Evolutionary conservation across 208 protist species (phyloP).

Genomic region (Leishmania martiniquensis): DNA sequence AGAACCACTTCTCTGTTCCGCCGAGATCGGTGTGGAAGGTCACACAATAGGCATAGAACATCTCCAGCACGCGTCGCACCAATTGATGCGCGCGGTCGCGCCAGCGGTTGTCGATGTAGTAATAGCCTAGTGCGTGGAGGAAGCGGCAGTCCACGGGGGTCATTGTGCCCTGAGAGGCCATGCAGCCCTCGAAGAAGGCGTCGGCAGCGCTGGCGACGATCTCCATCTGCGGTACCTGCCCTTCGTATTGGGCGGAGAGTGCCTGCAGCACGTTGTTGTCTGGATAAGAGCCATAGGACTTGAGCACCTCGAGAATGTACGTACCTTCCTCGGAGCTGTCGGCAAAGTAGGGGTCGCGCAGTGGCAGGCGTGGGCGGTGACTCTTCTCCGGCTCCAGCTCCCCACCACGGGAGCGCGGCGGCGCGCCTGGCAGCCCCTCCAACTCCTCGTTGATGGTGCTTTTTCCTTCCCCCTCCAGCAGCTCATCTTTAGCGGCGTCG

Average conservation of each 20-base stretch:
- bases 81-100: slow-evolving; percentile 44
- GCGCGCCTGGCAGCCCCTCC: background rate
- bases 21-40: slow-evolving; percentile 40
- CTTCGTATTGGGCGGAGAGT: slow-evolving; percentile 35
- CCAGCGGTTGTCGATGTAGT: slow-evolving; percentile 55
- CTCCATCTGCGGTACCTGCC: slow-evolving; percentile 22
- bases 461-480: slow-evolving; percentile 39
- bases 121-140: slow-evolving; percentile 45
- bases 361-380: slow-evolving; percentile 13
- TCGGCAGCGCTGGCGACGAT: slow-evolving; percentile 36
- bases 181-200: slow-evolving; percentile 45
- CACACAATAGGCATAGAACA: slow-evolving; percentile 57
- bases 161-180: slow-evolving; percentile 37
- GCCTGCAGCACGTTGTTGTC: slow-evolving; percentile 61
- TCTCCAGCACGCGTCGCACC: slow-evolving; percentile 43
- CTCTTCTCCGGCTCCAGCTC: slow-evolving; percentile 22
- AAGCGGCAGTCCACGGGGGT: slow-evolving; percentile 49
- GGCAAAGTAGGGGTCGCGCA: slow-evolving; percentile 35
- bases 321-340: slow-evolving; percentile 53
- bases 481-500: slow-evolving; percentile 28
- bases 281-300: slow-evolving; percentile 47
- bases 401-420: slow-evolving; percentile 5
- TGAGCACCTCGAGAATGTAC: slow-evolving; percentile 68
- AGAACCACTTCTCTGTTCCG: slow-evolving; percentile 37
- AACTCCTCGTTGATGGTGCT: slow-evolving; percentile 20